A percentile compares a stretch with the other conserved stretches of the same genome.
These are phyloP conservation scores for Sporothrix variecibatus DNA, from an alignment of 2,329 filamentous ascomycete species.

Conservation along the genomic window DNA sequence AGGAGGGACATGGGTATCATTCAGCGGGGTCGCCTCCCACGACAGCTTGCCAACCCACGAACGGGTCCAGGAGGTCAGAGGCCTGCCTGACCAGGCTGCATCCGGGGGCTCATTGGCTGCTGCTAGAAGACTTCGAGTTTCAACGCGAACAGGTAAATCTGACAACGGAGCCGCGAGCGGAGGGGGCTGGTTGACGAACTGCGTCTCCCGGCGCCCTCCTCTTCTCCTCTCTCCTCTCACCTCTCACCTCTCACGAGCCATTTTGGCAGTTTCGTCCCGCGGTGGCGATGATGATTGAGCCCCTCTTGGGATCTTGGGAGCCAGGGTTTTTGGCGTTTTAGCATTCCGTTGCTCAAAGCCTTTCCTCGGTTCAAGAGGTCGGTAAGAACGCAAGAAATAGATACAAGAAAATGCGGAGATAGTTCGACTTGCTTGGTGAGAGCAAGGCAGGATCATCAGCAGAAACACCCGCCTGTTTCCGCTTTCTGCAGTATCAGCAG, in stretches of 20 bases:
- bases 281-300: constrained; percentile 5
- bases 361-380: background rate
- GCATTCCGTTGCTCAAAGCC: background rate
- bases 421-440: background rate
- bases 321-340: background rate
- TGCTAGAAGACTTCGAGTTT: background rate
- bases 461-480: constrained; percentile 10
- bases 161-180: background rate
- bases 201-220: background rate
- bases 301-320: background rate
- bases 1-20: background rate
- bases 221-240: no score
- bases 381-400: background rate
- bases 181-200: background rate
- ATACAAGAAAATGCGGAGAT: constrained; percentile 4
- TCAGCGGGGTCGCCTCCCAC: background rate
- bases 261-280: background rate
- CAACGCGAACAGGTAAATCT: background rate
- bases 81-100: background rate
- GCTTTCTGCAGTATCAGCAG: constrained; percentile 14
- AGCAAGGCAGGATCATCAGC: constrained; percentile 2
- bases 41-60: background rate
- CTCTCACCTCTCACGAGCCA: background rate
- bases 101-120: constrained; percentile 4
- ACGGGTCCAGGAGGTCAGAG: background rate